phyloP scores from a whole-genome alignment of 1,139 yeast species.

The Kazachstania sp. region DNA sequence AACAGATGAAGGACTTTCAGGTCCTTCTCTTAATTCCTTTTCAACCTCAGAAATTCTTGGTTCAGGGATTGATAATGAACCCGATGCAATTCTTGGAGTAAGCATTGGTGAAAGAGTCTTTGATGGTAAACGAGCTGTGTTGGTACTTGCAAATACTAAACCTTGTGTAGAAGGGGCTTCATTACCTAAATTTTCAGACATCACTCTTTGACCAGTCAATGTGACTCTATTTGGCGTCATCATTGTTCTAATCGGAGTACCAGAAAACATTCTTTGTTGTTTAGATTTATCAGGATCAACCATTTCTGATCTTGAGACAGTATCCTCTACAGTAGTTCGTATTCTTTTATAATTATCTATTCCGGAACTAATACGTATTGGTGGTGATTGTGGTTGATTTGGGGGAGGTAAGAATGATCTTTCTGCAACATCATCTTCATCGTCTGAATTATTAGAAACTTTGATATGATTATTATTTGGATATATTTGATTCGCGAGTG shows the following conservation, averaged over 20 bases:
- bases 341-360: slow-evolving; percentile 24
- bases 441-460: slow-evolving; percentile 24
- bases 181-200: slow-evolving; percentile 19
- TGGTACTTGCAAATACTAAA: slow-evolving; percentile 8
- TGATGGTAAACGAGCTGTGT: slow-evolving; percentile 4
- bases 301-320: slow-evolving; percentile 31
- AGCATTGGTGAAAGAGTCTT: slow-evolving; percentile 6
- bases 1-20: slow-evolving; percentile 30
- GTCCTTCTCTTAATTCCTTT: slow-evolving; percentile 30
- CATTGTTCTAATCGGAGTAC: slow-evolving; percentile 23
- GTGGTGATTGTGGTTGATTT: slow-evolving; percentile 32
- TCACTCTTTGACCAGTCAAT: slow-evolving; percentile 27
- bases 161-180: slow-evolving; percentile 8
- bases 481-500: slow-evolving; percentile 33
- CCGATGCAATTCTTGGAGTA: slow-evolving; percentile 50
- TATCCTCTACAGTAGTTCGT: slow-evolving; percentile 23
- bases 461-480: slow-evolving; percentile 20
- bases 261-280: slow-evolving; percentile 28
- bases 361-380: slow-evolving; percentile 32
- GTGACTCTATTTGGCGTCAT: slow-evolving; percentile 30
- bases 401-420: slow-evolving; percentile 32
- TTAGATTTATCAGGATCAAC: slow-evolving; percentile 33
- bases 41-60: slow-evolving; percentile 35
- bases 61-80: slow-evolving; percentile 47
- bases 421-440: slow-evolving; percentile 22